Conservation (phyloP, 441 rosid genomes). For the Raphanus hybrid region DNA sequence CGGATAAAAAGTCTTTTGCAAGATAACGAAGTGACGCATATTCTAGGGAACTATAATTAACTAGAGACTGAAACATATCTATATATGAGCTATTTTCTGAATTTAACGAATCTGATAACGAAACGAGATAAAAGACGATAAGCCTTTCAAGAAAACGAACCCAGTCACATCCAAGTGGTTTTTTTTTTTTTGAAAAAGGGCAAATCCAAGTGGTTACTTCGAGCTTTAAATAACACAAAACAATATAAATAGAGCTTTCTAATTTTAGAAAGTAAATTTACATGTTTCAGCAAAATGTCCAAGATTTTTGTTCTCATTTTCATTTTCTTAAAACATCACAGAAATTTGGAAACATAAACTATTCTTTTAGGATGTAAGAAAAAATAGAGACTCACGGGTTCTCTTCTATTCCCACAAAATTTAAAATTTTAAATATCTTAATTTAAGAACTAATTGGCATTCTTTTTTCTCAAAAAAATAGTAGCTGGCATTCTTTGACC, state of each 20-base stretch:
- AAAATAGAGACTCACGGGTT: conserved; percentile 9
- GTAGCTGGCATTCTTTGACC: background rate
- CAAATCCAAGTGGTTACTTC: background rate
- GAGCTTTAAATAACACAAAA: conserved; percentile 10
- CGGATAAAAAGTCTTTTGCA: conserved; percentile 18
- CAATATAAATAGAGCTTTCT: conserved; percentile 36
- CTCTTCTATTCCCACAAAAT: conserved; percentile 2
- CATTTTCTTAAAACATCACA: background rate
- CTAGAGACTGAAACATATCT: conserved; percentile 15
- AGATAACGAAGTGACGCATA: conserved; percentile 34
- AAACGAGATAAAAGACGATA: conserved; percentile 24
- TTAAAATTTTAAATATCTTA: background rate
- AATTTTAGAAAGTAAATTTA: conserved; percentile 11
- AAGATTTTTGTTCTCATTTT: background rate
- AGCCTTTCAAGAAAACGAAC: conserved; percentile 27
- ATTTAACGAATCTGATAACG: conserved; percentile 20
- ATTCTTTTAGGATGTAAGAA: background rate
- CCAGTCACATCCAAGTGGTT: background rate
- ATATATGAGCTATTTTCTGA: conserved; percentile 18
- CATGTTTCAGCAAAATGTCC: background rate
- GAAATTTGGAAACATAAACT: background rate
- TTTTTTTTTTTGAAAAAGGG: too few species aligned
- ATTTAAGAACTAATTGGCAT: background rate
- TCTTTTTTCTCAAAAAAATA: background rate
- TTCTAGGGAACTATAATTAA: conserved; percentile 24